These are phyloP conservation scores for Fusarium sp. DNA, from an alignment of 2,329 filamentous ascomycete genomes.

Conservation along the genomic window DNA sequence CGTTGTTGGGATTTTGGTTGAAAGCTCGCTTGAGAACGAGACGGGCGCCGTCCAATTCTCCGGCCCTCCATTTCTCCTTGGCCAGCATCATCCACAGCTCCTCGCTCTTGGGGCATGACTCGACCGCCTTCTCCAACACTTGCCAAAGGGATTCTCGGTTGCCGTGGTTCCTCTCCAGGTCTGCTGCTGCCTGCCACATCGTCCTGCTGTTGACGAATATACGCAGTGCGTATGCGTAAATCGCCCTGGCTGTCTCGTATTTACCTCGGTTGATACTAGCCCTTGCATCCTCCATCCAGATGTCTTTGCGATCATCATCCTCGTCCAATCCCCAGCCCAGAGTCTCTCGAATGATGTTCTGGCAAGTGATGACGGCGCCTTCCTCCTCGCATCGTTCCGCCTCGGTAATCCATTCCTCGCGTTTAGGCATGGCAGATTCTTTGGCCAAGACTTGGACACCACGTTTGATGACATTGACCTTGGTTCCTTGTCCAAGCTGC, in stretches of 20 bases:
- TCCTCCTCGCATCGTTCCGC: constrained; percentile 96
- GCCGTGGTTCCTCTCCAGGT: constrained; percentile 91
- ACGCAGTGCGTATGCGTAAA: constrained; percentile 90
- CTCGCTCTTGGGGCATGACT: constrained; percentile 91
- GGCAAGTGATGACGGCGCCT: constrained; percentile 86
- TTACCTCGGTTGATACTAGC: constrained; percentile 82
- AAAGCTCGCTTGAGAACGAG: constrained; percentile 89
- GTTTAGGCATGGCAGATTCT: constrained; percentile 95
- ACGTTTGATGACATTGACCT: constrained; percentile 93
- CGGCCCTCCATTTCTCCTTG: constrained; percentile 91
- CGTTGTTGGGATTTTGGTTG: constrained; percentile 94
- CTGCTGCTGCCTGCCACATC: constrained; percentile 90
- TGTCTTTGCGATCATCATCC: constrained; percentile 94
- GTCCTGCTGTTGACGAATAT: constrained; percentile 90
- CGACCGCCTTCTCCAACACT: constrained; percentile 91
- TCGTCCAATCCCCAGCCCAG: constrained; percentile 94
- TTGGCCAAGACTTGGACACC: constrained; percentile 89
- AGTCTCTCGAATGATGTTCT: constrained; percentile 90
- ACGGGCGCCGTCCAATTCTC: constrained; percentile 87
- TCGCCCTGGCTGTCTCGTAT: constrained; percentile 92
- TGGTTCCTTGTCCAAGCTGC: constrained; percentile 80
- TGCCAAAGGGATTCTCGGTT: constrained; percentile 84
- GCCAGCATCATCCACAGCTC: constrained; percentile 96
- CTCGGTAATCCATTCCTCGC: constrained; percentile 96
- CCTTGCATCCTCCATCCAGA: constrained; percentile 95